Evolutionary conservation across 345 rosid species (phyloP), one percentile per base, ranked within the genome.

Genomic region (Rhizophora mangle): DNA sequence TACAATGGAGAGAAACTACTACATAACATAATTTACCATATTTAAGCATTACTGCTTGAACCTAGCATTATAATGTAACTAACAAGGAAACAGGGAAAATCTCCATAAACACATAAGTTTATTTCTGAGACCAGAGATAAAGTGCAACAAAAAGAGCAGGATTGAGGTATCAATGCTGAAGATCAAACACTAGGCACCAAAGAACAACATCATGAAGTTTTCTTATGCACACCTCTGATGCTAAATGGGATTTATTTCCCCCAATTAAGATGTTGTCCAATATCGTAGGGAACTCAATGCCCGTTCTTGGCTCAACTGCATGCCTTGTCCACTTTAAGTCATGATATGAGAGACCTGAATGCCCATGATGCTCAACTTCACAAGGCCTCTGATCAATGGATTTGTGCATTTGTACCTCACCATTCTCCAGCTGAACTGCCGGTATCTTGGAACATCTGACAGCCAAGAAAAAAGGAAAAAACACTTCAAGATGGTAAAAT

Each of bases 221-320:
- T 49, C 52, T 43, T 18, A 47, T 52, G 39, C 32, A 81, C 77
- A 93, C 97, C 97, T 89, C 92, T 51, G 92, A 79, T 73, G 85
- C 64, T 67, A 83, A 76, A 52, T 76, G 68, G 22, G 82, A 74
- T 65, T 81, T 73, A 60, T 76, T 74, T 66, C 73, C 75, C 69
- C 69, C 76, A 51, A 74, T 70, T 36, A 62, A 68, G 8, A 72
- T 26, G 70, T 79, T 76, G 62, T 89, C 83, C 82, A 93, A 72
- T 47, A 77, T 59, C 54, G 77, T 21, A 11, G 98, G 98, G 76
- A 93, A 91, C 80, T 93, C 93, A 4, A 93, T 89, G 62, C 98
- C 94, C 3, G 97, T 93, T 65, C 76, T 80, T 47, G 96, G 89
- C 80, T 93, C 98, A 37, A 86, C 80, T 1, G 87, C 80, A 71